phyloP scores from a whole-genome alignment of 306 rosid genomes.

The Aeschynomene evenia region DNA sequence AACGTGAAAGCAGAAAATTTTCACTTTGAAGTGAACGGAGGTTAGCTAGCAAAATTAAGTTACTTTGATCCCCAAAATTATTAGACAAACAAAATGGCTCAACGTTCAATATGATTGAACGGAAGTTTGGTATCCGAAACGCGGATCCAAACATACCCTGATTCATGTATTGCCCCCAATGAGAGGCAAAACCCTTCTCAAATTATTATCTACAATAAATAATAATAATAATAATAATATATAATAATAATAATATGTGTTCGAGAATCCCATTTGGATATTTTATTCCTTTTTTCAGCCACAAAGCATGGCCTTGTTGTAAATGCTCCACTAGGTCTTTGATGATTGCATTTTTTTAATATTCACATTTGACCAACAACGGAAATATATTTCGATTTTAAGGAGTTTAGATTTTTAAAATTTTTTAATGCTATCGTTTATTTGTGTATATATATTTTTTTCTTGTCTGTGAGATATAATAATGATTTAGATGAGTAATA shows the following conservation, averaged over 20 bases:
- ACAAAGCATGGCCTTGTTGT: conserved; percentile 15
- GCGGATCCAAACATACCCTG: too few relatives aligned
- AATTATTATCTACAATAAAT: too few relatives aligned
- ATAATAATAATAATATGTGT: too few relatives aligned
- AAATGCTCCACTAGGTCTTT: conserved; percentile 42
- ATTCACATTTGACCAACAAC: not conserved
- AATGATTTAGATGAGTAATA: not conserved
- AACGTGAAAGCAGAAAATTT: too few relatives aligned
- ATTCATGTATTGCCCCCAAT: conserved; percentile 35
- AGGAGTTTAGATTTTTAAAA: not conserved
- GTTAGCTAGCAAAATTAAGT: too few relatives aligned
- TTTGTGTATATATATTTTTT: not conserved
- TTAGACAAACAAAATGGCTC: too few relatives aligned
- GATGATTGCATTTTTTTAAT: conserved; percentile 39
- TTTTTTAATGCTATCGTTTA: not conserved
- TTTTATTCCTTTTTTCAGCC: conserved; percentile 19
- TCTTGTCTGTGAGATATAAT: not conserved
- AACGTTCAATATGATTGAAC: too few relatives aligned
- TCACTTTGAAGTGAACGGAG: too few relatives aligned
- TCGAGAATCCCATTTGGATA: conserved; percentile 39
- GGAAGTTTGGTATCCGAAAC: too few relatives aligned
- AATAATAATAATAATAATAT: too few relatives aligned
- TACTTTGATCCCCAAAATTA: too few relatives aligned
- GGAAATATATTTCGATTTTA: too few relatives aligned
- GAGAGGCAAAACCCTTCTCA: conserved; percentile 7